Conservation (phyloP, 2,329 filamentous ascomycete species). For the Fusarium sp. region DNA sequence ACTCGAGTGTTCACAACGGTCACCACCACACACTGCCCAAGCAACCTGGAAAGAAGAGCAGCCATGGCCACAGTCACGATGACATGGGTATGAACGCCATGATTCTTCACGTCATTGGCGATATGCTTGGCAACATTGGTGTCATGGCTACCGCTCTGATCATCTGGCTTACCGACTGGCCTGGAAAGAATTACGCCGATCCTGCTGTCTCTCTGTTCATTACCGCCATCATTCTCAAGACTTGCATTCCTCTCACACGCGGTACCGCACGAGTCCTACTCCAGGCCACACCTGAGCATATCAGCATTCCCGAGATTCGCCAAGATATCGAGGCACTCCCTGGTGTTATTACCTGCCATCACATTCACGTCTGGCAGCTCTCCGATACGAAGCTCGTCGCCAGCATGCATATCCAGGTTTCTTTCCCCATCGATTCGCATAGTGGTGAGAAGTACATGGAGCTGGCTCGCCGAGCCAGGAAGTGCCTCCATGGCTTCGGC, state of each 20-base stretch:
- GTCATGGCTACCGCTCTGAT: slow-evolving; percentile 86
- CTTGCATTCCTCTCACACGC: slow-evolving; percentile 81
- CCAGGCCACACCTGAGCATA: slow-evolving; percentile 90
- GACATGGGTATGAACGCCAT: slow-evolving; percentile 97
- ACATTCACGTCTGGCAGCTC: slow-evolving; percentile 97
- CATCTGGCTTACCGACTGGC: slow-evolving; percentile 90
- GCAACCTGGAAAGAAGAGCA: slow-evolving; percentile 68
- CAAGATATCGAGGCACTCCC: slow-evolving; percentile 89
- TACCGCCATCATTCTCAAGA: slow-evolving; percentile 80
- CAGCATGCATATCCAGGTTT: slow-evolving; percentile 91
- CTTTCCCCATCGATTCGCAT: slow-evolving; percentile 87
- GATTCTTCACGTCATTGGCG: slow-evolving; percentile 81
- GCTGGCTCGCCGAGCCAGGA: slow-evolving; percentile 83
- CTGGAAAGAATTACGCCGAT: slow-evolving; percentile 88
- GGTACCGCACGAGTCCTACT: slow-evolving; percentile 89
- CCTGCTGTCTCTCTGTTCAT: slow-evolving; percentile 94
- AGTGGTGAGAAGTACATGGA: slow-evolving; percentile 89
- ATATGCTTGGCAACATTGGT: slow-evolving; percentile 87
- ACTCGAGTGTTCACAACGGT: slow-evolving; percentile 71
- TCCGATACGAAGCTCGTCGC: slow-evolving; percentile 95
- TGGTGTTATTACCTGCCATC: slow-evolving; percentile 91
- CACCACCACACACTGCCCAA: slow-evolving; percentile 87
- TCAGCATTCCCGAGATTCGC: slow-evolving; percentile 90
- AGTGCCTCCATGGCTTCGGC: slow-evolving; percentile 93
- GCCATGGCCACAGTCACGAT: slow-evolving; percentile 82